Percentiles rank a stretch among this genome's conserved stretches.
phyloP scores from a whole-genome alignment of 768 basidiomycete genomes.

The Naematelia aurantialba region DNA sequence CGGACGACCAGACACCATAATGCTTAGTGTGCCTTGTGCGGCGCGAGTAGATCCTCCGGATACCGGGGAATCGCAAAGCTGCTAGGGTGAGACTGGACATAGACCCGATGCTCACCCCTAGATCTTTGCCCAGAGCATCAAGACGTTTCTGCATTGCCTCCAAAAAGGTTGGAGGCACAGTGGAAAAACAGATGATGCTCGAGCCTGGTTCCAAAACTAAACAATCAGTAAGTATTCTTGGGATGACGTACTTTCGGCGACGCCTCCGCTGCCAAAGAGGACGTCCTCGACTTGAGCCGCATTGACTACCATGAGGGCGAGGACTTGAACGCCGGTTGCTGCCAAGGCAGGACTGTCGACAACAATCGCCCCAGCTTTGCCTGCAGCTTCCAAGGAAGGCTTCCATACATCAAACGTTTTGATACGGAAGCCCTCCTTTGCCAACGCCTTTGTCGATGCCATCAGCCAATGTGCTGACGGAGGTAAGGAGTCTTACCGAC shows the following conservation, averaged over 20 bases:
- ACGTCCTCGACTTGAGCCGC: slow-evolving; percentile 39
- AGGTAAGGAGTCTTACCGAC: slow-evolving; percentile 13
- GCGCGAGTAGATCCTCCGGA: slow-evolving; percentile 42
- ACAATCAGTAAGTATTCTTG: background rate
- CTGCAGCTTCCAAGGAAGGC: slow-evolving; percentile 42
- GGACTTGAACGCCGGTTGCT: slow-evolving; percentile 29
- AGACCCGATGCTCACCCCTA: slow-evolving; percentile 31
- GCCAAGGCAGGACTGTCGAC: slow-evolving; percentile 24
- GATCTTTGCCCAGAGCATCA: slow-evolving; percentile 32
- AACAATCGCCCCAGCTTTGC: slow-evolving; percentile 26
- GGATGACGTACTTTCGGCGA: slow-evolving; percentile 24
- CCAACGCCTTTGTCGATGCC: slow-evolving; percentile 19
- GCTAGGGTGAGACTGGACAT: slow-evolving; percentile 6
- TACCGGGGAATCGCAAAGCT: slow-evolving; percentile 17
- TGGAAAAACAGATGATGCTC: slow-evolving; percentile 43
- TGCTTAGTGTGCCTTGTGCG: slow-evolving; percentile 31
- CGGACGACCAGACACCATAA: slow-evolving; percentile 37
- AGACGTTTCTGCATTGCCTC: slow-evolving; percentile 25
- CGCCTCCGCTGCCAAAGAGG: slow-evolving; percentile 26
- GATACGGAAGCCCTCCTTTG: slow-evolving; percentile 31
- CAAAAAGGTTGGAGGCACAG: slow-evolving; percentile 37
- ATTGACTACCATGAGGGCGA: slow-evolving; percentile 46
- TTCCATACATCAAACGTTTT: slow-evolving; percentile 43
- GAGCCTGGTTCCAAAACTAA: slow-evolving; percentile 31
- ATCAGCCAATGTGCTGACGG: background rate